phyloP scores from a whole-genome alignment of 345 rosid species.

The Bruguiera gymnorhiza region DNA sequence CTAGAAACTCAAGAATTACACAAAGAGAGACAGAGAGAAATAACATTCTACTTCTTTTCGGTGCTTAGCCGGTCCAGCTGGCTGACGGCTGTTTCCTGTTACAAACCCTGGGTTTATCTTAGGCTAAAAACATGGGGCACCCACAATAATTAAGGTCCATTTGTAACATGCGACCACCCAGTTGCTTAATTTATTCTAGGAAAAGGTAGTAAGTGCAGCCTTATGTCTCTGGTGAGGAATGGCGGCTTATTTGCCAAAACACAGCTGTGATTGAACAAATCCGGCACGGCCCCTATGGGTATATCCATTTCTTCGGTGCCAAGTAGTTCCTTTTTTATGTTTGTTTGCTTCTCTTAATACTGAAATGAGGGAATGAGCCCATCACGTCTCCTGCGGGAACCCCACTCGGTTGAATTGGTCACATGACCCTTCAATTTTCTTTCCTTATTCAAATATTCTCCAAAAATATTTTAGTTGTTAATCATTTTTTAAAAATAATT shows the following conservation, averaged over 20 bases:
- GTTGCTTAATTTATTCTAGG: not conserved
- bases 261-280: conserved; percentile 4
- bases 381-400: no score
- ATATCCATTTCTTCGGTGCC: no score
- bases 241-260: not conserved
- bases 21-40: no score
- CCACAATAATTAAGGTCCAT: not conserved
- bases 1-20: no score
- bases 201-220: no score
- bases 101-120: no score
- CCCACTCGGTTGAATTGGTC: not conserved
- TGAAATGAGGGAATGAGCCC: not conserved
- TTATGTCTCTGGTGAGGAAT: not conserved
- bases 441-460: not conserved
- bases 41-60: no score
- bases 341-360: no score
- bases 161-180: not conserved
- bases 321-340: no score
- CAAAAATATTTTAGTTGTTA: not conserved
- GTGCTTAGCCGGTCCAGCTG: no score
- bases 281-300: no score
- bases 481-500: not conserved
- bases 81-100: no score
- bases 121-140: not conserved
- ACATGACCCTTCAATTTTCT: not conserved